These are phyloP conservation scores for Rhizophagus clarus DNA, from an alignment of 192 early-diverging fungal species.

Conservation along the genomic window DNA sequence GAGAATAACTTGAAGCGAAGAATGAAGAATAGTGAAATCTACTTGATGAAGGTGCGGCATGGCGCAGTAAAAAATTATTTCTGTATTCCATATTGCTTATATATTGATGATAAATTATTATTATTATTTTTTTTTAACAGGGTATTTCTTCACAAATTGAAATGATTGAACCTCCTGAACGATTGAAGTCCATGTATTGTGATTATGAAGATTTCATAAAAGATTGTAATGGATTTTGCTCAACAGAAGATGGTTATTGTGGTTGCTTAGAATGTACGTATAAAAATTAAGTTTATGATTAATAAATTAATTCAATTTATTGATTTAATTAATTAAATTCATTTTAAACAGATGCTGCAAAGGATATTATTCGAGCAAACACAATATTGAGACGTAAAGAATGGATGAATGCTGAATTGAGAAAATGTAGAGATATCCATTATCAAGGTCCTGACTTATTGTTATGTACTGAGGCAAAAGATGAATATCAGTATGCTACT, in stretches of 20 bases:
- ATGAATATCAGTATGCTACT: slow-evolving; percentile 26
- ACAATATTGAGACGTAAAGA: slow-evolving; percentile 23
- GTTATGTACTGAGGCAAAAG: slow-evolving; percentile 26
- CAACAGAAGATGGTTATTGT: slow-evolving; percentile 32
- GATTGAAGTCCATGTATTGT: slow-evolving; percentile 31
- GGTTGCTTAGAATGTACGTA: slow-evolving; percentile 33
- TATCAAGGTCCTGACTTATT: slow-evolving; percentile 27
- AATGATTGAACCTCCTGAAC: slow-evolving; percentile 19
- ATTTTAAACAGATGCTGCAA: slow-evolving; percentile 23
- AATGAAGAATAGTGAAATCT: slow-evolving; percentile 27
- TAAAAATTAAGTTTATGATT: neutral
- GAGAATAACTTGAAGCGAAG: slow-evolving; percentile 26
- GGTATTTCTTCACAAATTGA: slow-evolving; percentile 19
- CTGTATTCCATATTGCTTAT: no score
- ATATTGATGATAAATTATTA: no score
- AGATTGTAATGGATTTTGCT: slow-evolving; percentile 32
- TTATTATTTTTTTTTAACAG: neutral
- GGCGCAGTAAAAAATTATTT: no score
- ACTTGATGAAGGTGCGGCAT: slow-evolving; percentile 12
- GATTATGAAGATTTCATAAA: slow-evolving; percentile 35
- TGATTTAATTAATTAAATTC: neutral
- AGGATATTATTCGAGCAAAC: slow-evolving; percentile 30
- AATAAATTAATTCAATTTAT: neutral
- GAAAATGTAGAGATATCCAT: neutral
- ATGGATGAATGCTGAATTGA: slow-evolving; percentile 24